Evolutionary conservation across 73 alveolate species (phyloP).

Genomic region (Tetrahymena borealis): DNA sequence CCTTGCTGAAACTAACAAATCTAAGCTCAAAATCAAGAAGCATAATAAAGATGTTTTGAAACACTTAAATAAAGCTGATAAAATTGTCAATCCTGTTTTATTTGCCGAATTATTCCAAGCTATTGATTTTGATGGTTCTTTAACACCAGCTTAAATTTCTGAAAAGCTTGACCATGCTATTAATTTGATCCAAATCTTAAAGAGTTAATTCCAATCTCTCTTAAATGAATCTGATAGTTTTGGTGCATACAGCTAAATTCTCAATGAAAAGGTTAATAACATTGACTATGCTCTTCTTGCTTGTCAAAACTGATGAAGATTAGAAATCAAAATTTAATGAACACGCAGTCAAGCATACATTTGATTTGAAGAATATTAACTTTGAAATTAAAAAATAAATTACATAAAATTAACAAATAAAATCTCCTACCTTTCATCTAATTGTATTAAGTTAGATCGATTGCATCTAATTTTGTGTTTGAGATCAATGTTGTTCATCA

Average conservation of each 20-base stretch:
- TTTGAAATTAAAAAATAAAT: too few species aligned
- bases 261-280: neutral
- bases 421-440: too few species aligned
- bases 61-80: neutral
- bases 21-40: neutral
- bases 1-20: neutral
- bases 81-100: neutral
- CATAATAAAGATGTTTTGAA: neutral
- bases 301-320: neutral
- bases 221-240: neutral
- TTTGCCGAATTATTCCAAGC: neutral
- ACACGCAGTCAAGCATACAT: too few species aligned
- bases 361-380: too few species aligned
- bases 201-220: neutral
- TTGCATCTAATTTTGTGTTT: too few species aligned
- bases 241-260: neutral
- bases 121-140: neutral
- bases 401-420: too few species aligned
- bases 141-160: neutral
- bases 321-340: too few species aligned
- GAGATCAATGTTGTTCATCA: too few species aligned
- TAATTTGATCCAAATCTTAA: neutral
- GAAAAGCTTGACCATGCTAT: neutral
- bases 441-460: too few species aligned
- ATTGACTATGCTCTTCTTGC: neutral